Base-by-base conservation (phyloP, 176 grass and related monocot species). In the Zizania latifolia region DNA sequence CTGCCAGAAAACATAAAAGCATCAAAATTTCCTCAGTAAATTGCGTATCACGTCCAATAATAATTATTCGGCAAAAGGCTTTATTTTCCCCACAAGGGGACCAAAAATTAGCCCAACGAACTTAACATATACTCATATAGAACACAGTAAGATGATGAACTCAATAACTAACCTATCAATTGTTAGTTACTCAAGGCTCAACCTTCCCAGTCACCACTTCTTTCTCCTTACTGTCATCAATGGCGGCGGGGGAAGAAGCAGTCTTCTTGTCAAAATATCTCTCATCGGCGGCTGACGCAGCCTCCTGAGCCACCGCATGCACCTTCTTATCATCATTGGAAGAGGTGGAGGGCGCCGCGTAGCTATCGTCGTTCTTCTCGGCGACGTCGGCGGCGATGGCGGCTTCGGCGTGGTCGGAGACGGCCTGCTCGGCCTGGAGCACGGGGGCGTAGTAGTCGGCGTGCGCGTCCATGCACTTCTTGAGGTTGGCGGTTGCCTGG, bases 391-490 rank as follows among this genome's bases (percentile, higher is more conserved):
- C 78, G 2, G 61, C 44, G 21, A 21, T 29, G 28, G 76, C 45
- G 3, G 63, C 82, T 14, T 81, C 53, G 33, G 62, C 53, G 0
- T 55, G 74, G 13, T 77, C 82, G 37, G 76, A 24, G 71, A 88
- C 41, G 35, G 72, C 78, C 36, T 84, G 16, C 69, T 94, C 95
- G 0, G 86, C 89, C 1, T 45, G 35, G 51, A 94, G 79, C 34
- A 98, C 33, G 56, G 84, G 86, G 6, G 69, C 84, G 51, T 99
- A 99, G 75, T 90, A 92, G 50, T 94, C 89, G 37, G 89, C 58
- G 76, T 99, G 86, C 10, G 91, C 89, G 10, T 86, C 86, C 95
- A 99, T 99, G 79, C 95, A 99, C 76, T 40, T 86, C 86, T 74
- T 88, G 71, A 99, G 89, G 75, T 87, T 67, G 64, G 39, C 5